Evolutionary conservation across 495 filamentous ascomycete species (phyloP).

Genomic region (Penicillium verhagenii): DNA sequence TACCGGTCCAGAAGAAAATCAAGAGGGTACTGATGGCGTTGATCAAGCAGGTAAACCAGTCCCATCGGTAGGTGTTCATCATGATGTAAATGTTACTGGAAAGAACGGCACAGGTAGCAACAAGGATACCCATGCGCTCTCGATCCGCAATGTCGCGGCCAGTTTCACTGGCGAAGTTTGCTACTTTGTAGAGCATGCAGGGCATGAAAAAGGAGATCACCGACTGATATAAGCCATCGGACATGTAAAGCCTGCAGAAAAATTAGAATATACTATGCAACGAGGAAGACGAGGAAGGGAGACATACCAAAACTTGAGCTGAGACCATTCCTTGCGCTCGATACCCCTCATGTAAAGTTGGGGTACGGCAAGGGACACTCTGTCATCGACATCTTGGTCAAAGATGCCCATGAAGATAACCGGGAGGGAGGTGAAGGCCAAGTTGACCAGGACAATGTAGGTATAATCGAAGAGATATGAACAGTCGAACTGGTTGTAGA

Average conservation of each 20-base stretch:
- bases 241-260: conserved; percentile 81
- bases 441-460: conserved; percentile 93
- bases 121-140: conserved; percentile 77
- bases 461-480: conserved; percentile 97
- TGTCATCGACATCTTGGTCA: conserved; percentile 95
- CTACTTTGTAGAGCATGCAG: conserved; percentile 70
- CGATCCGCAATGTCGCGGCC: conserved; percentile 74
- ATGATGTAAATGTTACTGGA: conserved; percentile 89
- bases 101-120: conserved; percentile 75
- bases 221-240: conserved; percentile 92
- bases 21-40: conserved; percentile 77
- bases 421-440: conserved; percentile 94
- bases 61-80: conserved; percentile 96
- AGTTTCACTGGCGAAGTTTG: conserved; percentile 62
- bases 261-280: conserved; percentile 14
- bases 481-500: conserved; percentile 92
- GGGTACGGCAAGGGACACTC: conserved; percentile 89
- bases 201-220: conserved; percentile 90
- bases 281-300: background rate
- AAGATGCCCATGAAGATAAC: conserved; percentile 96
- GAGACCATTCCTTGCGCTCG: conserved; percentile 95
- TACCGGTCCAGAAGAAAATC: conserved; percentile 95
- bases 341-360: conserved; percentile 96
- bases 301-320: conserved; percentile 89
- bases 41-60: conserved; percentile 87